Percentiles rank a stretch among this genome's conserved stretches.
Conservation (phyloP, 257 asterid genomes). For the Ilex asprella region DNA sequence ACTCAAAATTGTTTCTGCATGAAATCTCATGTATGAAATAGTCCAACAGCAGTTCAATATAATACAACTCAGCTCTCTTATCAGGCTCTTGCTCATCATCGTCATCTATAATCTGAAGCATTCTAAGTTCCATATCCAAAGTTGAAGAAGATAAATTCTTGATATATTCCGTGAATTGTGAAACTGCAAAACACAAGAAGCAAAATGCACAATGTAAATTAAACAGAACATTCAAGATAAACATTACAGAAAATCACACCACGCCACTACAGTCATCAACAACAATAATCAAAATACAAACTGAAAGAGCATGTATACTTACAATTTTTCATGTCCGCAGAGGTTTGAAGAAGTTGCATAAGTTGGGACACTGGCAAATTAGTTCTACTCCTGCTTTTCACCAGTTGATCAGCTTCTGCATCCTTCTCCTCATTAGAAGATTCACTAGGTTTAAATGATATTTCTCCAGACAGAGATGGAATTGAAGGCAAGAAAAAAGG, state of each 20-base stretch:
- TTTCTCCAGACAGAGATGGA: conserved; percentile 77
- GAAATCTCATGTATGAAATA: conserved; percentile 63
- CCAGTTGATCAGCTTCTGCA: conserved; percentile 28
- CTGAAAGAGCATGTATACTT: conserved; percentile 22
- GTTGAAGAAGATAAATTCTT: conserved; percentile 68
- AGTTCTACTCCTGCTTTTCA: conserved; percentile 16
- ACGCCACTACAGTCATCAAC: not conserved
- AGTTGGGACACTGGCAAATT: conserved; percentile 47
- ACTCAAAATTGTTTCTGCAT: conserved; percentile 71
- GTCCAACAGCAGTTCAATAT: conserved; percentile 62
- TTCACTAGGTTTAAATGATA: conserved; percentile 51
- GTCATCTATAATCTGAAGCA: conserved; percentile 79
- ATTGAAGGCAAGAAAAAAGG: conserved; percentile 86
- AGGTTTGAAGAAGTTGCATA: conserved; percentile 48
- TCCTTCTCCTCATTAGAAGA: conserved; percentile 38
- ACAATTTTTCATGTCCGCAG: conserved; percentile 48
- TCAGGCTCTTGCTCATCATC: conserved; percentile 45
- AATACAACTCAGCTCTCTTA: conserved; percentile 51
- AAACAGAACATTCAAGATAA: not conserved
- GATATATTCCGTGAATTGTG: conserved; percentile 63
- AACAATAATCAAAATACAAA: not conserved
- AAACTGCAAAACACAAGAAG: conserved; percentile 44
- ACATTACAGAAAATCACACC: not conserved
- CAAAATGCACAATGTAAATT: conserved; percentile 12
- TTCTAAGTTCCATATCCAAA: conserved; percentile 82